Conservation (phyloP, 2,329 filamentous ascomycete species). For the Penicillium sp. region DNA sequence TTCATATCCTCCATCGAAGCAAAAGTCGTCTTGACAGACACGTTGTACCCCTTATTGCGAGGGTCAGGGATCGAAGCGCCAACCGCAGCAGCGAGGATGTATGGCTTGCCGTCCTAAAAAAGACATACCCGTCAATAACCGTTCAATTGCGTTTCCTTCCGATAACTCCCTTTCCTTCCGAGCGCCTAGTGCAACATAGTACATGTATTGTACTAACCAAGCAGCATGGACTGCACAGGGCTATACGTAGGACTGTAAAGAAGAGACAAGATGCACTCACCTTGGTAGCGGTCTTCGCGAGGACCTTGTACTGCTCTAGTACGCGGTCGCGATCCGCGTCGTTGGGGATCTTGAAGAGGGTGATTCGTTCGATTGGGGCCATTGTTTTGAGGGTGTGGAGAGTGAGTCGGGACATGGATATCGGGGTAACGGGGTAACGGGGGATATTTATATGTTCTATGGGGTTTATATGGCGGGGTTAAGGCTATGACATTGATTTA, state of each 20-base stretch:
- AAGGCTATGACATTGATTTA: not conserved
- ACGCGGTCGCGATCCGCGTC: conserved; percentile 43
- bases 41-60: conserved; percentile 63
- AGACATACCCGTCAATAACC: not conserved
- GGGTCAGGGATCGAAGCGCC: conserved; percentile 56
- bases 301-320: conserved; percentile 44
- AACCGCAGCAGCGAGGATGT: conserved; percentile 60
- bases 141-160: not conserved
- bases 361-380: conserved; percentile 49
- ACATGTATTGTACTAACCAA: not conserved
- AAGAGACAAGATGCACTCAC: conserved; percentile 24
- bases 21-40: conserved; percentile 63
- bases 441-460: not conserved
- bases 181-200: not conserved
- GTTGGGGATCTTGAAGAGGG: conserved; percentile 53
- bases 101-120: conserved; percentile 65
- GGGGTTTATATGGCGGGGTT: not conserved
- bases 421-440: not conserved
- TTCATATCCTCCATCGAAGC: conserved; percentile 64
- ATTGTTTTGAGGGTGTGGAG: conserved; percentile 20
- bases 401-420: not conserved
- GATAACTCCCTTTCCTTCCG: not conserved
- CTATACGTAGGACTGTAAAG: not conserved
- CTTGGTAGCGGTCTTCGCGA: conserved; percentile 45
- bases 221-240: not conserved